These are phyloP conservation scores for Penicillium canescens DNA, from an alignment of 495 filamentous ascomycete genomes.

Conservation along the genomic window DNA sequence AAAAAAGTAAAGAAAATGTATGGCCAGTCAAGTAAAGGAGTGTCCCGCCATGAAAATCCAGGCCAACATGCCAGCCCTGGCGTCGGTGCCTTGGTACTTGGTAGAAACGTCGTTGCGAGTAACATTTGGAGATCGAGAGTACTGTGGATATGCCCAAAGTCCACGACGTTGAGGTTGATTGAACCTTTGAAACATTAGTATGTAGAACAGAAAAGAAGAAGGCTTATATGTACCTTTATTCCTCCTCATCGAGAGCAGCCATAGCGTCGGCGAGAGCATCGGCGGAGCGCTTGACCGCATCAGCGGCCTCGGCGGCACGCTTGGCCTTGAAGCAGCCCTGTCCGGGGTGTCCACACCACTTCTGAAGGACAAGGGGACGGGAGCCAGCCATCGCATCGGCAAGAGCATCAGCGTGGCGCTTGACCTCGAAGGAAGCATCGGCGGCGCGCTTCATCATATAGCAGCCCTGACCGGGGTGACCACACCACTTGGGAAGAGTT, in stretches of 20 bases:
- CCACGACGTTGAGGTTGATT: not conserved
- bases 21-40: slow-evolving; percentile 20
- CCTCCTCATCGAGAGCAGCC: slow-evolving; percentile 34
- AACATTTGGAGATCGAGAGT: not conserved
- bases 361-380: slow-evolving; percentile 27
- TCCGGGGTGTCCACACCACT: slow-evolving; percentile 42
- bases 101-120: not conserved
- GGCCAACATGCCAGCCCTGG: not conserved
- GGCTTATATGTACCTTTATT: slow-evolving; percentile 21
- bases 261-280: slow-evolving; percentile 43
- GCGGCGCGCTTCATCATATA: slow-evolving; percentile 33
- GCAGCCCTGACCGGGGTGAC: slow-evolving; percentile 33
- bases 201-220: not conserved
- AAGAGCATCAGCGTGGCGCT: slow-evolving; percentile 52
- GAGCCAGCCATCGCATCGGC: slow-evolving; percentile 44
- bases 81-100: not conserved
- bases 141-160: not conserved
- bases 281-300: slow-evolving; percentile 37
- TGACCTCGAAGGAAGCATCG: slow-evolving; percentile 37
- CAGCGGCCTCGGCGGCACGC: slow-evolving; percentile 43
- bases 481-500: slow-evolving; percentile 36
- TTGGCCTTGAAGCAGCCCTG: slow-evolving; percentile 48
- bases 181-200: not conserved
- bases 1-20: not conserved
- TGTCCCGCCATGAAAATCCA: slow-evolving; percentile 15